Conservation (phyloP, 208 protist genomes). For the Crithidia acanthocephali region DNA sequence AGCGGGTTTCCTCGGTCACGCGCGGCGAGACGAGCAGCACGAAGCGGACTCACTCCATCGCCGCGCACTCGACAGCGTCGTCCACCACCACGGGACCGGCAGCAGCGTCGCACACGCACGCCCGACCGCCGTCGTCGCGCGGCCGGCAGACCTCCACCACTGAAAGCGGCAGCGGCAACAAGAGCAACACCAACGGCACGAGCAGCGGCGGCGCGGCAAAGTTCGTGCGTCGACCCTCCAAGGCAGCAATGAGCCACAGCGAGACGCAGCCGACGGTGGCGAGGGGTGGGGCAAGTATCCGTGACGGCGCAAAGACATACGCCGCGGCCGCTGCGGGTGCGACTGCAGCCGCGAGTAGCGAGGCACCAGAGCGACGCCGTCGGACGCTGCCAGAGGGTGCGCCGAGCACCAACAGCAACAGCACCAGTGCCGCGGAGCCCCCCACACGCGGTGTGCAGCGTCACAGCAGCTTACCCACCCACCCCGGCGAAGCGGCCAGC, state of each 20-base stretch:
- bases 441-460: neutral
- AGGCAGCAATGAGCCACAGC: neutral
- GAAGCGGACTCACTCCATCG: neutral
- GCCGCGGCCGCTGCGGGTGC: neutral
- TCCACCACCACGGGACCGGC: neutral
- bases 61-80: neutral
- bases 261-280: neutral
- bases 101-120: neutral
- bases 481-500: neutral
- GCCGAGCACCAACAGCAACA: no score
- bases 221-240: conserved; percentile 3
- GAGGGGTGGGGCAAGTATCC: neutral
- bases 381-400: conserved; percentile 1
- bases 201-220: neutral
- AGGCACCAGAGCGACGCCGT: conserved; percentile 3
- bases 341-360: no score
- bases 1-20: neutral
- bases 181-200: neutral
- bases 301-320: conserved; percentile 1
- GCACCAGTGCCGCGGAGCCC: neutral
- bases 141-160: neutral
- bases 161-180: conserved; percentile 5
- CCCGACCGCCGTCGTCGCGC: neutral
- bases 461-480: neutral
- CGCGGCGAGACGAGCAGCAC: neutral